Conservation (phyloP, 345 rosid genomes). For the Eucalyptus tenuipes region DNA sequence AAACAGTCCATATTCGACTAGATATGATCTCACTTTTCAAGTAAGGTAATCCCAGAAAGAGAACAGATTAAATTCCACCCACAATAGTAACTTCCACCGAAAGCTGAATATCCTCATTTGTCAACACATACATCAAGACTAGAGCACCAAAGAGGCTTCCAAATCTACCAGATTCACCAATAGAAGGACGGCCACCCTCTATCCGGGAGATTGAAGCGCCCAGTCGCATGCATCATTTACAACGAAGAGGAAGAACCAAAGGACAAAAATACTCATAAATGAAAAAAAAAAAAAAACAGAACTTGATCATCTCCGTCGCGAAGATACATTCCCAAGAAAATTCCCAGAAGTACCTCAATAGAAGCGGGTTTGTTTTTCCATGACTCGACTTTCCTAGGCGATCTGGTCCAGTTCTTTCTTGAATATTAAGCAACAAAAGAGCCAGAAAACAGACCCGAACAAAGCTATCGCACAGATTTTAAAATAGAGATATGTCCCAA, state of each 20-base stretch:
- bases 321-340: background rate
- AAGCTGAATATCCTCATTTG: background rate
- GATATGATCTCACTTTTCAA: background rate
- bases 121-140: background rate
- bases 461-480: background rate
- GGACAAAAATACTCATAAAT: background rate
- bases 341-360: background rate
- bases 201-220: background rate
- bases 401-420: background rate
- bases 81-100: background rate
- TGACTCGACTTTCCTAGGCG: background rate
- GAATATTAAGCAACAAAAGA: background rate
- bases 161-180: background rate
- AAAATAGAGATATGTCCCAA: background rate
- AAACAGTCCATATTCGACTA: background rate
- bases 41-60: background rate
- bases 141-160: background rate
- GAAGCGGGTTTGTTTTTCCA: background rate
- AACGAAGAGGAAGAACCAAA: background rate
- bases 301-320: background rate
- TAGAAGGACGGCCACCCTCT: background rate
- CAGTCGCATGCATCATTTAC: background rate
- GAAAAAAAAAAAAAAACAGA: background rate
- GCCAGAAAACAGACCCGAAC: background rate
- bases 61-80: background rate